Base-by-base conservation (phyloP, 352 stramenopile species). In the Paralagenidium karlingii region DNA sequence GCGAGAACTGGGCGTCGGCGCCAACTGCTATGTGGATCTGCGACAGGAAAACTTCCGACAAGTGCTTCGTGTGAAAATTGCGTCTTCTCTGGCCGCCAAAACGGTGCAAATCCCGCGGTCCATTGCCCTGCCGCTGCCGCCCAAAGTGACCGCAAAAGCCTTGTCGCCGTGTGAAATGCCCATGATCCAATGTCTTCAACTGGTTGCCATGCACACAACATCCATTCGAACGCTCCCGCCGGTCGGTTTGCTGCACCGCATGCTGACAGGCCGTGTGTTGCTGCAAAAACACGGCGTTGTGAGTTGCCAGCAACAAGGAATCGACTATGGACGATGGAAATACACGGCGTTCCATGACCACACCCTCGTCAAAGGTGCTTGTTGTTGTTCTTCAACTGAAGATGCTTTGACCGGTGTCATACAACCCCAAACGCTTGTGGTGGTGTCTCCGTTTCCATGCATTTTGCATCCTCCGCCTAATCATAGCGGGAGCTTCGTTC, bases 271-370 rank as follows among this genome's bases (percentile, higher is more conserved):
- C 22, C 64, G 55, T 20, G 47, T 78, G 13, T 24, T 81, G 21
- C 15, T 38, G 8, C 51, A 36, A 22, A n/a, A 22, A 22, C 31
- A 38, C 12, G 67, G 67, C 8, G 33, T 45, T 5, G 13, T 83
- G 16, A 15, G 34, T n/a, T 24, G 85, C 8, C 38, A 63, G 32
- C 47, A 59, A 6, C 60, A 88, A 24, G 67, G 63, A 18, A 24
- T 85, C 7, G 38, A 68, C 28, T 88, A 88, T 44, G 75, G 75
- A 0, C 18, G 41, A 4, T 88, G 71, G 75, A 51, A 25, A 1
- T 85, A 69, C 40, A 38, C 49, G 9, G 64, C 58, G 1, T n/a
- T n/a, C n/a, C 81, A 67, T 41, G 85, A 61, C 24, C 48, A 49
- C 16, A 36, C 19, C 16, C 3, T 36, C 22, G 7, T 20, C 19